These are phyloP conservation scores for Barnettozyma pratensis DNA, from an alignment of 805 yeast genomes.

Conservation along the genomic window DNA sequence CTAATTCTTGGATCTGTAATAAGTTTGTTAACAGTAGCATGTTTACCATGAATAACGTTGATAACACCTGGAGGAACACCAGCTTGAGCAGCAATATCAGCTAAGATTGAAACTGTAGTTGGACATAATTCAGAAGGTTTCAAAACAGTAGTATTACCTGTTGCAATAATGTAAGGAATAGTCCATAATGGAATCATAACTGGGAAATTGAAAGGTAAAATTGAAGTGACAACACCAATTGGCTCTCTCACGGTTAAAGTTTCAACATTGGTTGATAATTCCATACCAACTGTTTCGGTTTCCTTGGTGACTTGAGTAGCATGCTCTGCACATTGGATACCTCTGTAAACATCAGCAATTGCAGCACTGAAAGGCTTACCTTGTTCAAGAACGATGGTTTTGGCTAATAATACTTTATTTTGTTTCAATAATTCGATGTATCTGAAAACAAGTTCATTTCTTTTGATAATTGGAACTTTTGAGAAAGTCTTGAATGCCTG, in stretches of 20 bases:
- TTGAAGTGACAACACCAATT: conserved; percentile 69
- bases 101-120: conserved; percentile 71
- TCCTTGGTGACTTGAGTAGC: conserved; percentile 63
- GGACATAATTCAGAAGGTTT: conserved; percentile 74
- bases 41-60: conserved; percentile 68
- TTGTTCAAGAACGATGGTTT: conserved; percentile 60
- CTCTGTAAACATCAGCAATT: conserved; percentile 67
- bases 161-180: conserved; percentile 51
- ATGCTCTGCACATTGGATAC: conserved; percentile 79
- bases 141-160: conserved; percentile 68
- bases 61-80: conserved; percentile 73
- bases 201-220: conserved; percentile 78
- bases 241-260: conserved; percentile 68
- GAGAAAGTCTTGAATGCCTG: conserved; percentile 55
- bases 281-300: conserved; percentile 56
- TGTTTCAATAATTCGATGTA: conserved; percentile 59
- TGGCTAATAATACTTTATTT: conserved; percentile 65
- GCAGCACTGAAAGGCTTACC: conserved; percentile 76
- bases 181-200: conserved; percentile 71
- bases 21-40: conserved; percentile 64
- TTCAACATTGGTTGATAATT: conserved; percentile 69
- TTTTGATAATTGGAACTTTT: conserved; percentile 37
- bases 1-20: conserved; percentile 68
- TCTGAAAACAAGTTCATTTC: conserved; percentile 64
- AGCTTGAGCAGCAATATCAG: conserved; percentile 65